Evolutionary conservation across 805 yeast genomes (phyloP).

Genomic region (Saturnispora ahearnii): DNA sequence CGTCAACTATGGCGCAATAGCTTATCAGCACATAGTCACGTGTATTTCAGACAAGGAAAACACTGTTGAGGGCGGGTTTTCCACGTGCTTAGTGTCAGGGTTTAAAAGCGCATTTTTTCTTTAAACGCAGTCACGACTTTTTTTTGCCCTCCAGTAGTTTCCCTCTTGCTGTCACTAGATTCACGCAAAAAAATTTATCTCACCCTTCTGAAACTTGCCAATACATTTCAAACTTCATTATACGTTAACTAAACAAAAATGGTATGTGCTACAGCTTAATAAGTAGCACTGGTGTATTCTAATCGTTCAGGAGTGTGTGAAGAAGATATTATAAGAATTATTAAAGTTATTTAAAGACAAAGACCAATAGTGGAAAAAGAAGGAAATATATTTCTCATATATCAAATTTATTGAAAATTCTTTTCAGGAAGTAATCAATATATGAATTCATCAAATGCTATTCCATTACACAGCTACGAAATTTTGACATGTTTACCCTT

Average conservation of each 20-base stretch:
- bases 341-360: no score
- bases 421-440: no score
- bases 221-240: not conserved
- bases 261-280: not conserved
- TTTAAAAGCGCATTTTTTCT: not conserved
- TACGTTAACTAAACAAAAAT: slow-evolving; percentile 4
- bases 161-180: not conserved
- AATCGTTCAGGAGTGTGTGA: not conserved
- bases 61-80: no score
- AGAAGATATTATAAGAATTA: no score
- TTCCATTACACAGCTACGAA: no score
- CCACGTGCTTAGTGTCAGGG: slow-evolving; percentile 8
- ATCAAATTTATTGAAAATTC: no score
- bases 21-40: not conserved
- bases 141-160: not conserved
- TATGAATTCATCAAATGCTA: no score
- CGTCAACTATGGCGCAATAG: not conserved
- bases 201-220: not conserved
- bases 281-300: not conserved
- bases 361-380: no score
- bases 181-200: slow-evolving; percentile 2
- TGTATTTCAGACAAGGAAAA: not conserved
- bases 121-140: not conserved
- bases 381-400: no score
- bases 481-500: no score